Evolutionary conservation across 805 yeast genomes (phyloP).

Genomic region (Candida koratica): DNA sequence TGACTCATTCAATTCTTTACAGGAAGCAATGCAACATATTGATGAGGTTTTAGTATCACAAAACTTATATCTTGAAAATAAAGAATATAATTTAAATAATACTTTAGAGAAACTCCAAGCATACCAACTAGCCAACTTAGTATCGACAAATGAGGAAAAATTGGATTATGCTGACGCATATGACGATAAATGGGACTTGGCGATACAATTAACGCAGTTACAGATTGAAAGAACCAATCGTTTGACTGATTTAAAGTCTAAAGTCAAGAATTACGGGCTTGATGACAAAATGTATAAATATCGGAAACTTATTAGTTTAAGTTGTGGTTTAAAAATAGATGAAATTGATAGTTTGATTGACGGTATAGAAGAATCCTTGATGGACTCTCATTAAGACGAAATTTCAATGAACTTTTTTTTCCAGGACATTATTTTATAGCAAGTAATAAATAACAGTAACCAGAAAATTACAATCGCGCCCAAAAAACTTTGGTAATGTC

Average conservation of each 20-base stretch:
- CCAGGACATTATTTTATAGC: not conserved
- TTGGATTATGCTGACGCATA: conserved; percentile 15
- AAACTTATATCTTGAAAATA: conserved; percentile 21
- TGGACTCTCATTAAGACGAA: conserved; percentile 16
- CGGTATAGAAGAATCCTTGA: conserved; percentile 55
- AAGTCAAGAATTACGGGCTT: conserved; percentile 40
- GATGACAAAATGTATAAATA: conserved; percentile 66
- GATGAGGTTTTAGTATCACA: conserved; percentile 5
- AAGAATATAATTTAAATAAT: conserved; percentile 11
- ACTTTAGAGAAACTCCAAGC: conserved; percentile 42
- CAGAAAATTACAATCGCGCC: not conserved
- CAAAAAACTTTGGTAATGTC: conserved; percentile 7
- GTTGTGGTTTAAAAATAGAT: conserved; percentile 74
- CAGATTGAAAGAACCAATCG: conserved; percentile 48
- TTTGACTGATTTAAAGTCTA: conserved; percentile 47
- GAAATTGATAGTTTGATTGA: conserved; percentile 78
- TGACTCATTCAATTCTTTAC: conserved; percentile 15
- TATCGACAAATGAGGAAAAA: conserved; percentile 36
- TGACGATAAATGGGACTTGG: conserved; percentile 19
- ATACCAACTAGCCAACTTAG: conserved; percentile 40
- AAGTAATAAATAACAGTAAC: not conserved
- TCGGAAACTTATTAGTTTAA: conserved; percentile 67
- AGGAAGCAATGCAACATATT: conserved; percentile 10
- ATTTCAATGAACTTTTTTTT: no score
- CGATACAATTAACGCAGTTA: conserved; percentile 40